Conservation (phyloP, 768 basidiomycete genomes). For the Naganishia onofrii region DNA sequence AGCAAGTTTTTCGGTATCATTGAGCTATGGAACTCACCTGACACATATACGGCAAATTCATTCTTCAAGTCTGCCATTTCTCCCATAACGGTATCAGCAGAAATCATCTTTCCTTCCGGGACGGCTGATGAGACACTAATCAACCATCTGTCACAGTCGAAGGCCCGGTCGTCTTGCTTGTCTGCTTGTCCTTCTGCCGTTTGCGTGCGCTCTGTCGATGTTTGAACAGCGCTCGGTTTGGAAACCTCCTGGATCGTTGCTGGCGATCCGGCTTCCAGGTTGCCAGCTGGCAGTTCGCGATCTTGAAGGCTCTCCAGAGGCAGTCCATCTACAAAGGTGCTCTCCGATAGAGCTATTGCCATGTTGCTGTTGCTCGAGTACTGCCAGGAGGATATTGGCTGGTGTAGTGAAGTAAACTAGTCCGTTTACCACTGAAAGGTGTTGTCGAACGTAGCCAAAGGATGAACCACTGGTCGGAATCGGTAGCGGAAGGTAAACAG, state of each 20-base stretch:
- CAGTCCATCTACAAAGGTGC: neutral
- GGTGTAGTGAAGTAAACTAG: neutral
- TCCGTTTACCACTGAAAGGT: too few species aligned
- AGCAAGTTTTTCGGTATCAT: neutral
- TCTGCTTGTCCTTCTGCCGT: neutral
- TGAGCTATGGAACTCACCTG: neutral
- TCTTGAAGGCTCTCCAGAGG: neutral
- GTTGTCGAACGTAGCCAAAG: too few species aligned
- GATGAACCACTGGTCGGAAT: too few species aligned
- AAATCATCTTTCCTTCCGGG: neutral
- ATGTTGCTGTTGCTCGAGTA: neutral
- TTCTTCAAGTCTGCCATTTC: neutral
- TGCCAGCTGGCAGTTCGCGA: neutral
- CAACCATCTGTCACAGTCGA: slow-evolving; percentile 6
- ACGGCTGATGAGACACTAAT: slow-evolving; percentile 2
- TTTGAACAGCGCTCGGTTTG: neutral
- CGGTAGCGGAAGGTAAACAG: too few species aligned
- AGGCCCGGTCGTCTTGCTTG: neutral
- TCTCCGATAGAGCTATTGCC: neutral
- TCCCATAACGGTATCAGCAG: neutral
- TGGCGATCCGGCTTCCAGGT: neutral
- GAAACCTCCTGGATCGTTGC: neutral
- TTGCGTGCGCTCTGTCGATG: neutral
- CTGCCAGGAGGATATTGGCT: neutral
- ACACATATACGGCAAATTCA: neutral